Evolutionary conservation across 805 yeast species (phyloP), one percentile per base, ranked within the genome.

Genomic region (Kodamaea restingae): DNA sequence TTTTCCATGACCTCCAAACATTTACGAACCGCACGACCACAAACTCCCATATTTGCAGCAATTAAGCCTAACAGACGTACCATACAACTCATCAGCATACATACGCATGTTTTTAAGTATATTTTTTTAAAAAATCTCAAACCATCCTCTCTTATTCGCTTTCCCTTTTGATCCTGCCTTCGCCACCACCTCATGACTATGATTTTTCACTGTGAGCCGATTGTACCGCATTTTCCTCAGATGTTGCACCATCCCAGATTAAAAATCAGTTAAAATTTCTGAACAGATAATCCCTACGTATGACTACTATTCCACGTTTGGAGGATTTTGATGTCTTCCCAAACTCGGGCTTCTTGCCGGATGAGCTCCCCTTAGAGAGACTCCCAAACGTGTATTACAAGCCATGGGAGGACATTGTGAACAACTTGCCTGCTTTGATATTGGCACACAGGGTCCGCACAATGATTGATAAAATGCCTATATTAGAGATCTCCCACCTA

Each of bases 271-370:
- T 5, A 12, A n/a, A 27, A 27, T 5, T 27, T 12, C 17, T 27
- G 8, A 6, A 14, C 7, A 14, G 14, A 5, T 7, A 12, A n/a
- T 27, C 31, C 3, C 15, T 5, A 27, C 31, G 5, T 4, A 27
- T 30, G 21, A 34, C 33, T 37, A 18, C 37, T 11, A 43, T 57
- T 36, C 56, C 62, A 18, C 38, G 37, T 4, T 34, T 83, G 26
- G 71, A 65, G 40, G 82, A 81, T 54, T 90, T 80, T 57, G 90
- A 81, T 31, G 75, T 90, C 27, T 81, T 85, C 15, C 75, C 78
- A 3, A 58, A 52, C 18, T 75, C 86, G 0, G 98, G 97, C 21
- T 90, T 90, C 54, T 70, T 91, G 15, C 96, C 97, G 2, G 73
- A 71, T 7, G 65, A 68, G 35, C 58, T 74, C 18, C 96, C 97